Evolutionary conservation across 768 basidiomycete species (phyloP).

Genomic region (Scleroderma bovista): DNA sequence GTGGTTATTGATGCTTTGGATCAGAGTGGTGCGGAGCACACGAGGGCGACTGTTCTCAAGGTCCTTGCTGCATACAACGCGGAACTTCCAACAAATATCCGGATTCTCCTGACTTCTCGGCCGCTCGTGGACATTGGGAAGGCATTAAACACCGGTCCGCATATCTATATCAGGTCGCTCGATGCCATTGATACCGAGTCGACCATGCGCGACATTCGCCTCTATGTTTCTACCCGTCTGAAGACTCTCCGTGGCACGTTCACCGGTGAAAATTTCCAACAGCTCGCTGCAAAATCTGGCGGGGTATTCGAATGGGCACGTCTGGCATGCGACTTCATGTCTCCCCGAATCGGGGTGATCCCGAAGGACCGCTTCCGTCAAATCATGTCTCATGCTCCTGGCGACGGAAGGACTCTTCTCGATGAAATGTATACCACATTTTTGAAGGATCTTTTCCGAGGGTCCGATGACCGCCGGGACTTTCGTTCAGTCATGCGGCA

Average conservation of each 20-base stretch:
- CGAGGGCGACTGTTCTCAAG: neutral
- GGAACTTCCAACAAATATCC: neutral
- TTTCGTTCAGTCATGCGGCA: constrained; percentile 2
- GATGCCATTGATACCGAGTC: neutral
- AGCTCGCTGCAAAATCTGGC: neutral
- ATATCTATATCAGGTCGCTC: neutral
- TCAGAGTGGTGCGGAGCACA: constrained; percentile 3
- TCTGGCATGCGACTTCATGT: neutral
- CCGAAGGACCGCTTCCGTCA: neutral
- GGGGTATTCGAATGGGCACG: neutral
- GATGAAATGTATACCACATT: neutral
- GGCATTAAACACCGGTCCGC: neutral
- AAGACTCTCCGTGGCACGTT: neutral
- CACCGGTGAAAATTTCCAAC: neutral
- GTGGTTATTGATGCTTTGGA: constrained; percentile 23
- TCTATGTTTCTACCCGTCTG: neutral
- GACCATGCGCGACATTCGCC: neutral
- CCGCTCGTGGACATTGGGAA: neutral
- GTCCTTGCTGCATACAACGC: neutral
- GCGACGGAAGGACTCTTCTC: neutral
- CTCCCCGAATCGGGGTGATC: neutral
- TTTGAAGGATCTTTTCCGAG: neutral
- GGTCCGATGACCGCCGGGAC: too few relatives aligned
- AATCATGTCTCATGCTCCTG: neutral
- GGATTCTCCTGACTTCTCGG: neutral